Percentiles rank a stretch among this genome's conserved stretches.
These are phyloP conservation scores for Caloboletus inedulis DNA, from an alignment of 1,284 basidiomycete species.

Conservation along the genomic window DNA sequence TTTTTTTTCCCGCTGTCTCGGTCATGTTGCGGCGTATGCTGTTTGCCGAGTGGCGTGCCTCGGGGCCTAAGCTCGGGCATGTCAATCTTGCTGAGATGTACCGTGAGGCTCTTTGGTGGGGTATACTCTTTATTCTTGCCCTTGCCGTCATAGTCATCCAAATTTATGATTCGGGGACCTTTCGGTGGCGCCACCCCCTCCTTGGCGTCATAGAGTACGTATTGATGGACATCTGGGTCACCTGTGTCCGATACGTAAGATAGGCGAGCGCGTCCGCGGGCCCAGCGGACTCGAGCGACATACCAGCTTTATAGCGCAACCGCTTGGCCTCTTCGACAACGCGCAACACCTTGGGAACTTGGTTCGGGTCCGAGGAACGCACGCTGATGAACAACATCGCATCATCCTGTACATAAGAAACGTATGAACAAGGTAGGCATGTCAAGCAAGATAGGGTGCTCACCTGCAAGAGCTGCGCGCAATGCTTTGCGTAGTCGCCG, in stretches of 20 bases:
- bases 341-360: slow-evolving; percentile 74
- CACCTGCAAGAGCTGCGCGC: slow-evolving; percentile 61
- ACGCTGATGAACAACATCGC: slow-evolving; percentile 77
- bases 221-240: slow-evolving; percentile 71
- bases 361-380: slow-evolving; percentile 56
- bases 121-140: slow-evolving; percentile 49
- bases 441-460: neutral
- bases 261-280: neutral
- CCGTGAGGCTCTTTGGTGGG: slow-evolving; percentile 61
- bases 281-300: slow-evolving; percentile 5
- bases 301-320: slow-evolving; percentile 66
- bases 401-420: slow-evolving; percentile 52
- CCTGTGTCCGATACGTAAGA: slow-evolving; percentile 34
- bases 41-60: neutral
- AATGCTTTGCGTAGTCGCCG: slow-evolving; percentile 68
- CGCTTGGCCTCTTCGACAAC: slow-evolving; percentile 79
- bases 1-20: slow-evolving; percentile 18
- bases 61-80: slow-evolving; percentile 76
- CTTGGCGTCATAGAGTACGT: slow-evolving; percentile 65
- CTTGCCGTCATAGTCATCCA: slow-evolving; percentile 47
- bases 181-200: slow-evolving; percentile 37
- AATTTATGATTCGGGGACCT: slow-evolving; percentile 64
- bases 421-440: neutral
- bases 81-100: slow-evolving; percentile 78
- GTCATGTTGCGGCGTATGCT: neutral